Conservation (phyloP, 129 eudicot genomes). For the Deinandra increscens region DNA sequence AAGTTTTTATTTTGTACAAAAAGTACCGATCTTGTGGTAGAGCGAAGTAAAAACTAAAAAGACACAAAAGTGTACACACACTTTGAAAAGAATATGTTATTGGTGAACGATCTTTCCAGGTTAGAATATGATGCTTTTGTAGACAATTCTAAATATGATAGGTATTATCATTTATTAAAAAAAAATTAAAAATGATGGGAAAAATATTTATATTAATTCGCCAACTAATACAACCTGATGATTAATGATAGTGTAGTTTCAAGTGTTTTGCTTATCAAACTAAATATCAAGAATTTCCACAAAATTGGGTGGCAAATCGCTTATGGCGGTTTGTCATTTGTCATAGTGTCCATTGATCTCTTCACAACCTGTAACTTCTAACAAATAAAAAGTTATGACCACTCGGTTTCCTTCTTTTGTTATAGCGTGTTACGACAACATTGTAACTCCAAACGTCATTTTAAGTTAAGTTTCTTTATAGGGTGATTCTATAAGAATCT, state of each 20-base stretch:
- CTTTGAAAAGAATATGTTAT: not conserved
- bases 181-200: not conserved
- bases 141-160: not conserved
- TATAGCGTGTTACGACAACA: not conserved
- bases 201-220: not conserved
- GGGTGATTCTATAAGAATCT: not conserved
- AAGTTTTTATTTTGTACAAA: not conserved
- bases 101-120: not conserved
- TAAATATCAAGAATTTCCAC: not conserved
- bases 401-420: too few species aligned
- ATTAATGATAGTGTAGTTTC: not conserved
- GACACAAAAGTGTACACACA: not conserved
- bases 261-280: conserved; percentile 3
- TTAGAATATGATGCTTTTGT: not conserved
- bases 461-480: not conserved
- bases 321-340: too few species aligned
- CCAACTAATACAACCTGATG: not conserved
- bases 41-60: not conserved
- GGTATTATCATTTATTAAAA: not conserved
- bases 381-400: too few species aligned
- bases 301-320: not conserved
- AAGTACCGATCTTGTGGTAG: not conserved
- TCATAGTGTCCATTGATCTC: too few species aligned
- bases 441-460: not conserved
- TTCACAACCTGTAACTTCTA: too few species aligned